phyloP scores from a whole-genome alignment of 139 green algal genomes.

The Chlorella ohadii region DNA sequence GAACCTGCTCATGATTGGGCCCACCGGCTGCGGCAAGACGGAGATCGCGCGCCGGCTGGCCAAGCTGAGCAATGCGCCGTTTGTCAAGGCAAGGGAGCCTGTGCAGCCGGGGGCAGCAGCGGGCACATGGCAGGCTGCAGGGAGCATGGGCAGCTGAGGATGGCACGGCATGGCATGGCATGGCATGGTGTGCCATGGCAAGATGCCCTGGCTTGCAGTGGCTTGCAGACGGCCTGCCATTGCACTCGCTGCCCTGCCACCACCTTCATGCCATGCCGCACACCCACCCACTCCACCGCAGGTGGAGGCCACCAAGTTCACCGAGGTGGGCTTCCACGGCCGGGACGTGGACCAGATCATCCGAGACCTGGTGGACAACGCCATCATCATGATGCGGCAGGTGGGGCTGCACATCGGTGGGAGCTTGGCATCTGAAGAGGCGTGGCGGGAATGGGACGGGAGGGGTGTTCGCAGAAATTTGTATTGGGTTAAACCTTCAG shows the following conservation, averaged over 20 bases:
- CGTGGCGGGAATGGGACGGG: too few species aligned
- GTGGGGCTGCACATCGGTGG: slow-evolving; percentile 16
- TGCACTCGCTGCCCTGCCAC: neutral
- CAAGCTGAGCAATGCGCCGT: slow-evolving; percentile 93
- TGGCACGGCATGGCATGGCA: too few species aligned
- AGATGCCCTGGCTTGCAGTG: too few species aligned
- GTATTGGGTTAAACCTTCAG: too few species aligned
- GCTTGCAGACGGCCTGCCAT: neutral
- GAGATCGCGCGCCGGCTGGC: slow-evolving; percentile 95
- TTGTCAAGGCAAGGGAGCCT: slow-evolving; percentile 84
- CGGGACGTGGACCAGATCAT: slow-evolving; percentile 98
- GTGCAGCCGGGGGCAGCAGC: neutral
- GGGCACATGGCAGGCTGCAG: neutral
- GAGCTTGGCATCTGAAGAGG: neutral
- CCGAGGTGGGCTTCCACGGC: slow-evolving; percentile 97
- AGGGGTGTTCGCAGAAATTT: too few species aligned
- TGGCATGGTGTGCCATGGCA: too few species aligned
- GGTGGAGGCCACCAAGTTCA: slow-evolving; percentile 98
- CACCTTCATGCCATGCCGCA: too few species aligned
- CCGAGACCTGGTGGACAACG: slow-evolving; percentile 90
- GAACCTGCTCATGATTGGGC: slow-evolving; percentile 97
- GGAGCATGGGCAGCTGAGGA: too few species aligned
- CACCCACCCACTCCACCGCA: slow-evolving; percentile 28
- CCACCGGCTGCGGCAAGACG: slow-evolving; percentile 96
- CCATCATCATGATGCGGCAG: slow-evolving; percentile 77